Base-by-base conservation (phyloP, 768 basidiomycete genomes). In the Leccinellum albellum region DNA sequence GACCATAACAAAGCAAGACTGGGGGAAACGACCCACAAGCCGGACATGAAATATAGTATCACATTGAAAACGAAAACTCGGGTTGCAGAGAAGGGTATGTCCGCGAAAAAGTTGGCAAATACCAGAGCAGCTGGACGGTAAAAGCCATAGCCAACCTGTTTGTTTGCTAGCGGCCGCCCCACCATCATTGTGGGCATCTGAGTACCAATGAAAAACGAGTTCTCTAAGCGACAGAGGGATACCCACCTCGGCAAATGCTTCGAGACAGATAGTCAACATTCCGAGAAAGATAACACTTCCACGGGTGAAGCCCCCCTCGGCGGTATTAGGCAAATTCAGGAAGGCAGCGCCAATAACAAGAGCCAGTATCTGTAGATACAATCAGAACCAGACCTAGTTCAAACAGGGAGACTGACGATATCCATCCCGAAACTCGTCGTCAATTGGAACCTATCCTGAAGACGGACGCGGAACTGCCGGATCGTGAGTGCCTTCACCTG, bases 271-370 rank as follows among this genome's bases (percentile, higher is more conserved):
- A 0, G 84, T 82, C 45, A 94, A 70, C 56, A 91, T 70, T 15
- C 83, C 84, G 37, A 79, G 72, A 69, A 94, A 94, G 52, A 95
- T 81, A 29, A 93, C 83, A 72, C 89, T 80, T 47, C 91, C 91
- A 60, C 93, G 84, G 24, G 92, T 93, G 74, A 97, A 97, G 0
- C 87, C 90, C 31, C 94, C 94, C 42, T 81, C 79, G 6, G 93
- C 83, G 0, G 88, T 86, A 14, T 79, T 65, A 2, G 91, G 89
- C 50, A 88, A 79, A 49, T 87, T 82, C 65, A 85, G 83, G 76
- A 84, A 96, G 8, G 87, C 83, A 8, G 80, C 85, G 33, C 92
- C 92, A 62, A 89, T 76, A 42, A 90, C 79, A 47, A 90, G 64
- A n/a, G 85, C 56, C 5, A 60, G 42, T 17, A 63, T 20, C 66